A percentile compares a stretch with the other conserved stretches of the same genome.
Conservation (phyloP, 140 eudicot genomes). For the Oenanthe javanica region DNA sequence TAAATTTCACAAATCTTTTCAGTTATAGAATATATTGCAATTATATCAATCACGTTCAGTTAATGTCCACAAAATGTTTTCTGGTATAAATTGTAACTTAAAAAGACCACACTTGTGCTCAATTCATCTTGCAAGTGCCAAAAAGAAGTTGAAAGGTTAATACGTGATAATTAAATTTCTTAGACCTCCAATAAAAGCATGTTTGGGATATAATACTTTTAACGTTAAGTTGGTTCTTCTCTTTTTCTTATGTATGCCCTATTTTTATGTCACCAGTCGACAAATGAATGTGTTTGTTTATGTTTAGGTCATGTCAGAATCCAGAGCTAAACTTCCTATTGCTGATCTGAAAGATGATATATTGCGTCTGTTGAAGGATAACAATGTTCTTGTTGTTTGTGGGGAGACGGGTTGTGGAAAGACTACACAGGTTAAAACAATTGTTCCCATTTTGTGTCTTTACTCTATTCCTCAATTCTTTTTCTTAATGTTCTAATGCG, state of each 20-base stretch:
- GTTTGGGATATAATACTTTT: not conserved
- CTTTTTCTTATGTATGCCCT: not conserved
- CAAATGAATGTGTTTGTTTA: constrained; percentile 11
- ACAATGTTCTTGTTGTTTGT: constrained; percentile 79
- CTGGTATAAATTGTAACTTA: too few species aligned
- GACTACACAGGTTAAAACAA: constrained; percentile 78
- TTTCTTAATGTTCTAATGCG: not conserved
- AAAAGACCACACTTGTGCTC: not conserved
- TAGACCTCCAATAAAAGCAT: not conserved
- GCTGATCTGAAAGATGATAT: constrained; percentile 71
- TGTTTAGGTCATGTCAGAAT: constrained; percentile 63
- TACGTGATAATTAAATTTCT: not conserved
- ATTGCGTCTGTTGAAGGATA: constrained; percentile 55
- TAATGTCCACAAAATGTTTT: too few species aligned
- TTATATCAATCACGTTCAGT: too few species aligned
- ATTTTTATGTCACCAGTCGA: constrained; percentile 8
- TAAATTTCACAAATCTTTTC: not conserved
- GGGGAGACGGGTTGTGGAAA: constrained; percentile 99
- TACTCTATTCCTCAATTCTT: not conserved
- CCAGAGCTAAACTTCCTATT: constrained; percentile 83
- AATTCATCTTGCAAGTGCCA: not conserved
- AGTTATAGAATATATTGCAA: not conserved
- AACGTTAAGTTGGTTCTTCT: constrained; percentile 9
- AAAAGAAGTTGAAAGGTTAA: not conserved
- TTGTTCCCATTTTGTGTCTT: constrained; percentile 4